Evolutionary conservation across 2,329 filamentous ascomycete species (phyloP), one percentile per base, ranked within the genome.

Genomic region (Aspergillus pseudoterreus): DNA sequence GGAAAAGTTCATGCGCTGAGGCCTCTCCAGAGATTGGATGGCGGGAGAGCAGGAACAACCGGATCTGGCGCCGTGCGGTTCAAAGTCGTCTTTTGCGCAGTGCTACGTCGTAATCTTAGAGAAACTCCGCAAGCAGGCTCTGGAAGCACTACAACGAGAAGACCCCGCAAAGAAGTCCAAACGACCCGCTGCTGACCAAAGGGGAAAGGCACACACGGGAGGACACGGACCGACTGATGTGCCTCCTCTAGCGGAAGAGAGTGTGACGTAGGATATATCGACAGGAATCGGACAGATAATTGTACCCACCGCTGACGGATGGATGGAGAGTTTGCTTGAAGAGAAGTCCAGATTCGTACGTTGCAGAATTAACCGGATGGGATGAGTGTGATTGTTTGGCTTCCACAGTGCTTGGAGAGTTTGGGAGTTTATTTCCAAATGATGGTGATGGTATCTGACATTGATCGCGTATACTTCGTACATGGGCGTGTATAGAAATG

Each of bases 31-130:
- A 14, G 39, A 42, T 12, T 42, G 39, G 19, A 42, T 42, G 11
- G 39, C 19, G 19, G 19, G 19, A 19, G 19, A 19, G 19, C 66
- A 64, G 36, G 77, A 74, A 39, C 75, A 77, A 45, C 49, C 56
- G 0, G 71, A 76, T 43, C 67, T 78, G 5, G 61, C 69, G 0
- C 61, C 58, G 1, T 68, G 71, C 35, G 72, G 71, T 0, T 66
- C 66, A 1, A 63, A 64, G 5, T 71, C 71, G 0, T 76, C 74
- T 0, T 63, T 76, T 6, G 63, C 67, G 1, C 65, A 74, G 41
- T 61, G 75, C n/a, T 77, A 76, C 46, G 68, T 68, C 0, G 61
- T 76, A 12, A 72, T 77, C 1, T 57, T 77, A 0, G 67, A 75
- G 21, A 72, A 75, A 56, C 57, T 70, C 30, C 52, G 61, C 21